Percentiles rank a stretch among this genome's conserved stretches.
Conservation (phyloP, 1,284 basidiomycete species). For the Irpex rosettiformis region DNA sequence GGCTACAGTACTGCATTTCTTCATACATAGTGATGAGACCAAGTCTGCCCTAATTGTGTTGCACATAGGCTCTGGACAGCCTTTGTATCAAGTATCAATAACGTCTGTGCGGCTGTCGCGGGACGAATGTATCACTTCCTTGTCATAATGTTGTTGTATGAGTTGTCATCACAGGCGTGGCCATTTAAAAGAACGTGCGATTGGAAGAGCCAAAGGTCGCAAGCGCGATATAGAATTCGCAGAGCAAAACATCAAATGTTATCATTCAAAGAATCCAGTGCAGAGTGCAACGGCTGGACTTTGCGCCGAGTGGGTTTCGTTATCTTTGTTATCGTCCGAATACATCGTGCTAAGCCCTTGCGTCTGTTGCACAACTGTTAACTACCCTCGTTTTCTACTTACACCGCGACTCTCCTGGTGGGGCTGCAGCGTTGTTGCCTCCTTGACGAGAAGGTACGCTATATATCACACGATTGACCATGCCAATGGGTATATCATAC, state of each 20-base stretch:
- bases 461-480: slow-evolving; percentile 62
- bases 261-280: slow-evolving; percentile 14
- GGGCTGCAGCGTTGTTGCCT: background rate
- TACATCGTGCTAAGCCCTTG: slow-evolving; percentile 6
- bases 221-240: slow-evolving; percentile 19
- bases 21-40: slow-evolving; percentile 13
- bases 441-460: slow-evolving; percentile 10
- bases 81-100: slow-evolving; percentile 13
- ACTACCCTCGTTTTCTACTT: background rate
- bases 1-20: slow-evolving; percentile 12
- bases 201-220: slow-evolving; percentile 1
- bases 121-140: background rate
- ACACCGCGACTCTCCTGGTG: background rate
- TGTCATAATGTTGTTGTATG: background rate
- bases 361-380: background rate
- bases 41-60: slow-evolving; percentile 6
- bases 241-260: slow-evolving; percentile 21
- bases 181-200: background rate
- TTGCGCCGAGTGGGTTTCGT: slow-evolving; percentile 4
- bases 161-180: slow-evolving; percentile 3
- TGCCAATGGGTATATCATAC: slow-evolving; percentile 79
- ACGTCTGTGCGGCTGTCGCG: slow-evolving; percentile 9
- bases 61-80: slow-evolving; percentile 16
- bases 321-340: slow-evolving; percentile 12
- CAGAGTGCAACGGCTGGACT: slow-evolving; percentile 1